Base-by-base conservation (phyloP, 176 grass and related monocot species). In the Neostapfia colusana region DNA sequence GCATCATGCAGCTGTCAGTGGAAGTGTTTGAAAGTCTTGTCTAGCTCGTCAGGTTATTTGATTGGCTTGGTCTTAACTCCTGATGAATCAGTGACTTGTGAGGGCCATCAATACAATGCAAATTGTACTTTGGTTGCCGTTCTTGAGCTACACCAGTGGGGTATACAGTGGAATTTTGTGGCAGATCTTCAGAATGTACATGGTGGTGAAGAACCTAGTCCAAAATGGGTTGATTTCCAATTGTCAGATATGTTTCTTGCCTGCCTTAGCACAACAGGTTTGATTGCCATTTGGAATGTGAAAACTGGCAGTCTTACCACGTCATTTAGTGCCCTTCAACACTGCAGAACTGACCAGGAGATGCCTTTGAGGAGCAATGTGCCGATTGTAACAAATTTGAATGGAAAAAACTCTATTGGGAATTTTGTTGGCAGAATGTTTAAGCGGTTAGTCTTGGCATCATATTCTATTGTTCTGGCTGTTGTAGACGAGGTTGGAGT, bases 91-190 rank as follows among this genome's bases (percentile, higher is more conserved):
- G 76, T 76, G 67, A 80, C 42, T 38, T 78, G 81, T 49, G 60
- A 80, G 73, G 21, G 71, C 75, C 63, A 87, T 87, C 55, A 25
- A 67, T 25, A 43, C 79, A 83, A 69, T 31, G 50, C 66, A 12
- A 81, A 67, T 39, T 56, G 78, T 43, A 67, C 74, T 77, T 77
- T 86, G 58, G 85, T 94, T 65, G 85, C 79, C 49, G 74, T 98
- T 89, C 71, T 86, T 56, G 93, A 83, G 89, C 75, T 98, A 62
- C 54, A 94, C 76, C 66, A 65, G 34, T 94, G 85, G 89, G 89
- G 95, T 69, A 71, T 98, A 62, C 72, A 98, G 48, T 98, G 95
- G 95, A 80, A 88, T 43, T 92, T 93, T 86, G 84, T 84, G 46
- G 89, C 78, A 45, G 70, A 98, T 34, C 89, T 93, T 68, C 76